Base-by-base conservation (phyloP, 78 protist species). In the Dictyostelium citrinum region DNA sequence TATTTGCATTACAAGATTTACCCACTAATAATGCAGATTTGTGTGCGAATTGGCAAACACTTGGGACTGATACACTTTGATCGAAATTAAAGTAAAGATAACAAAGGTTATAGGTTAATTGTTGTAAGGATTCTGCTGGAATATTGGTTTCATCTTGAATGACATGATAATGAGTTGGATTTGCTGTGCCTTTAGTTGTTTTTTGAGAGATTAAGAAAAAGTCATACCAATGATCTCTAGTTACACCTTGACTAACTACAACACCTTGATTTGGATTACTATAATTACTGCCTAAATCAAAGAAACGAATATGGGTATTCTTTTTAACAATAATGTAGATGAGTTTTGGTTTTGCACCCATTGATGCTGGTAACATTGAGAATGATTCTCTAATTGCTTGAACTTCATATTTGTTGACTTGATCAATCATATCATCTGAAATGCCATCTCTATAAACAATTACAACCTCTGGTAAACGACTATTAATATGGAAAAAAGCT, bases 371-470 rank as follows among this genome's bases (percentile, higher is more conserved):
- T 60, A 60, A 60, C 70, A 60, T 60, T 60, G 70, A 2, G 8
- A 60, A 60, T 60, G 70, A 60, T 60, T 60, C 70, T 60, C 70
- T 60, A 16, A 24, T 29, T 10, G 85, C 78, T 16, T 74, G 75
- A 16, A 90, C 67, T 60, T 90, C 95, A 6, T 29, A 27, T 20
- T 60, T 27, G 0, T 24, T 51, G 2, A 88, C 93, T 9, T 35
- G 60, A 12, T 64, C 61, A 3, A 90, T 35, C 84, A 95, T 84
- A 71, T 95, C 96, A 60, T 95, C 96, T 0, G 92, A 95, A 58
- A 95, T 95, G 74, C 96, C 96, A 64, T 95, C 96, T 17, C 96
- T 85, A 67, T 81, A 95, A 33, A 95, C 91, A 35, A 95, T 77
- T 0, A 95, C 90, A 45, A 39, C 16, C 72, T 95, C 90, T 72